Conservation (phyloP, 345 rosid species). For the Viola odorata region DNA sequence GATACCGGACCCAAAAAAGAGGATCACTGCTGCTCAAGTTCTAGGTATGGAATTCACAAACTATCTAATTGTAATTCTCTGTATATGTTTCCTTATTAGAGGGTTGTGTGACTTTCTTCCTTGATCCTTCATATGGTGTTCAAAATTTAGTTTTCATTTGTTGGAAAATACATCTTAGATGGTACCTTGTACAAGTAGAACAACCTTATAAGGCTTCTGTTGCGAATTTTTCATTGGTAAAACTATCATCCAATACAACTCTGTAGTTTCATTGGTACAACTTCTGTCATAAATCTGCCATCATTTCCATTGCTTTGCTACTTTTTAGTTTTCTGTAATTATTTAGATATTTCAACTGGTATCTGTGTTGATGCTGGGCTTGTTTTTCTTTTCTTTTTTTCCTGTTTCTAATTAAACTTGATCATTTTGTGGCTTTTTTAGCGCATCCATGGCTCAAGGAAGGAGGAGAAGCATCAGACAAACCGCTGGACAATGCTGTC, state of each 20-base stretch:
- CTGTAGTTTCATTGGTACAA: too few relatives aligned
- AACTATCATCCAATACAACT: too few relatives aligned
- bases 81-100: background rate
- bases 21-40: slow-evolving; percentile 29
- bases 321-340: too few relatives aligned
- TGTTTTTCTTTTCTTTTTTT: background rate
- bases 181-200: background rate
- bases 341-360: too few relatives aligned
- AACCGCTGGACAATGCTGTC: slow-evolving; percentile 30
- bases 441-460: slow-evolving; percentile 30
- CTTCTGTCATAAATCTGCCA: too few relatives aligned
- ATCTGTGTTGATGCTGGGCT: background rate
- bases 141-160: background rate
- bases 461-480: slow-evolving; percentile 30
- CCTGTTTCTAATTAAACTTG: background rate
- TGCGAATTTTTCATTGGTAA: background rate
- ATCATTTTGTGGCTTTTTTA: background rate
- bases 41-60: slow-evolving; percentile 13
- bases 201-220: background rate
- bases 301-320: too few relatives aligned
- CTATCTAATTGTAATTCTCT: background rate
- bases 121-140: background rate
- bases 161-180: background rate
- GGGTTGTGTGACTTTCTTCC: background rate
- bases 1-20: slow-evolving; percentile 25